Base-by-base conservation (phyloP, 2,329 filamentous ascomycete genomes). In the Blumeriella jaapii region DNA sequence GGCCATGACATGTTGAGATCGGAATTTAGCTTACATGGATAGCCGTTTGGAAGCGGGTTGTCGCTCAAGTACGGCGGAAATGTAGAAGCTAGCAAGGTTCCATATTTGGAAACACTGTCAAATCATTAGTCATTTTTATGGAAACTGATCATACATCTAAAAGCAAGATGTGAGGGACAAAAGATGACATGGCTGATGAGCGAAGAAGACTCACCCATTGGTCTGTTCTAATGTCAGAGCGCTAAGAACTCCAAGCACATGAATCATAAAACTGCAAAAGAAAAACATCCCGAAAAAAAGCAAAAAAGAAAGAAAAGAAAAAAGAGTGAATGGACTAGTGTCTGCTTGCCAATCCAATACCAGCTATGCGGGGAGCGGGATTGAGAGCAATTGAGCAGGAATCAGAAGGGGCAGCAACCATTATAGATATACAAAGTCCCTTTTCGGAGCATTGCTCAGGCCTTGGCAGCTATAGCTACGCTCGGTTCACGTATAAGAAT, bases 21-120 rank as follows among this genome's bases (percentile, higher is more conserved):
- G n/a, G n/a, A n/a, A n/a, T n/a, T n/a, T n/a, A n/a, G n/a, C n/a
- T n/a, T n/a, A n/a, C n/a, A 75, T 2, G 71, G 71, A 31, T 50
- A 63, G 3, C 65, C 66, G 40, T 63, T 58, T 0, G 64, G 63
- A 2, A 66, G 49, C 13, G 68, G 64, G 42, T 69, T 69, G 50
- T 67, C 60, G 4, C 50, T 59, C 11, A 71, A 54, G 41, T 67
- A 71, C 12, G 36, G 28, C 6, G 59, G 58, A n/a, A 61, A 51
- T 0, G 38, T 41, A 8, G 54, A 53, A 1, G 49, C 50, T 6
- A 44, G n/a, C 1, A 60, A 27, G 6, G 41, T 44, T 19, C 44
- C 44, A 23, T 22, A 43, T 8, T 37, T 17, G 6, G 38, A 41
- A 8, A 22, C 5, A 23, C 41, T 44, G 8, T 29, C 9, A 14